Base-by-base conservation (phyloP, 805 yeast genomes). In the Candida ipomoeae region DNA sequence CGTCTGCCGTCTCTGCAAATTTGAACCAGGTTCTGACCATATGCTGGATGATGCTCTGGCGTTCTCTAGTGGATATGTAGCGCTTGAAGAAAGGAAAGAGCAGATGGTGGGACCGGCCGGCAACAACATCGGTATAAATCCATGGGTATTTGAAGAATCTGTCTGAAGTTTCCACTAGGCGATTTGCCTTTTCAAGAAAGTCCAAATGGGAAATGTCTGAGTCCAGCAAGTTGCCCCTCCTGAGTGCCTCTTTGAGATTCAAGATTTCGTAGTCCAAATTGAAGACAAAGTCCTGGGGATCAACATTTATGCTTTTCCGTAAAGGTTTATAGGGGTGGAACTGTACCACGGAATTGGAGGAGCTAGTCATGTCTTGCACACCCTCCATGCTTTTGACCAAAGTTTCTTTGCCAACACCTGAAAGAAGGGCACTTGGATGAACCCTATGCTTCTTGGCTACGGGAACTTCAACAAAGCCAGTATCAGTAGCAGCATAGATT, bases 131-230 rank as follows among this genome's bases (percentile, higher is more conserved):
- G 41, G 70, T 55, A 41, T 59, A 56, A 31, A 70, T 69, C 75
- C 75, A 70, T 7, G 75, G 73, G 52, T 70, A 70, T 51, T 70
- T 68, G 62, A 70, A 70, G 50, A 60, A 68, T 31, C 67, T 56
- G 54, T 66, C 72, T 8, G 70, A 57, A 32, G 47, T 26, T 40
- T 60, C 64, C 14, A 55, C 64, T 7, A 49, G 33, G 13, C 37
- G 17, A 48, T 53, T 62, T 10, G 73, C 63, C 38, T 59, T 52
- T 48, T 66, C 60, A 18, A 70, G 53, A 32, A 70, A 70, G n/a
- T 60, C 53, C 32, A 69, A 60, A 47, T 68, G 66, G 26, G 59
- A 54, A 23, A 45, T 43, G 32, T 68, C 67, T 15, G 59, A 51
- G 0, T 44, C 29, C 39, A 52, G 49, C 6, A 65, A 52, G 6